Evolutionary conservation across 2,329 filamentous ascomycete genomes (phyloP), one percentile per base, ranked within the genome.

Genomic region (Xylariaceae sp.): DNA sequence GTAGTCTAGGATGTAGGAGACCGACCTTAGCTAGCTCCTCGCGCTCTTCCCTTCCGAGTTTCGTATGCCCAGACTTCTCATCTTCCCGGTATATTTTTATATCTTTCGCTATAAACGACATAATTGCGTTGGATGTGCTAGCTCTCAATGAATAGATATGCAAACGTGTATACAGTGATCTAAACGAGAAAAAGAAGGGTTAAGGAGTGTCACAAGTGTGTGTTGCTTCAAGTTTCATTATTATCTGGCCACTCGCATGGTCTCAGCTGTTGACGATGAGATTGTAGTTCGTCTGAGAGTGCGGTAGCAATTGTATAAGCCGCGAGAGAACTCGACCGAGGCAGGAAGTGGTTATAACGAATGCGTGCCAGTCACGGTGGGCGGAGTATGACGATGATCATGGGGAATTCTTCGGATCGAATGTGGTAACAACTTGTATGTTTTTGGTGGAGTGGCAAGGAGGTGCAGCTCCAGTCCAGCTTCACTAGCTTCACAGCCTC

Each of bases 11-110:
- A 23, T 31, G 51, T 11, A 12, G 36, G 33, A 50, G 41, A 50
- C 64, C 21, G 54, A 81, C 80, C 74, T 80, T 70, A 44, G 81
- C 63, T 19, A 82, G 70, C 60, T 75, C 74, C 58, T 79, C 71
- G 56, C 79, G 73, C 75, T 65, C 60, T 68, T 77, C 65, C 77
- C 75, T 33, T 74, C 75, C 36, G 69, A 62, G 60, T 17, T 41
- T 60, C 7, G 3, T 60, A 54, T 62, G 53, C 4, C 56, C 56
- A 39, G 56, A 63, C 64, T 74, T 77, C 46, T 76, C 78, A 70
- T 82, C 79, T 37, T 74, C 71, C 51, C 80, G 71, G 65, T 81
- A 82, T 45, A 74, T 65, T 41, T 76, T 63, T 6, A 72, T 76
- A 58, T 79, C 78, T 60, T 65, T 73, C 6, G 65, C 51, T 37